phyloP scores from a whole-genome alignment of 2,329 filamentous ascomycete genomes.

The Orbilia javanica region DNA sequence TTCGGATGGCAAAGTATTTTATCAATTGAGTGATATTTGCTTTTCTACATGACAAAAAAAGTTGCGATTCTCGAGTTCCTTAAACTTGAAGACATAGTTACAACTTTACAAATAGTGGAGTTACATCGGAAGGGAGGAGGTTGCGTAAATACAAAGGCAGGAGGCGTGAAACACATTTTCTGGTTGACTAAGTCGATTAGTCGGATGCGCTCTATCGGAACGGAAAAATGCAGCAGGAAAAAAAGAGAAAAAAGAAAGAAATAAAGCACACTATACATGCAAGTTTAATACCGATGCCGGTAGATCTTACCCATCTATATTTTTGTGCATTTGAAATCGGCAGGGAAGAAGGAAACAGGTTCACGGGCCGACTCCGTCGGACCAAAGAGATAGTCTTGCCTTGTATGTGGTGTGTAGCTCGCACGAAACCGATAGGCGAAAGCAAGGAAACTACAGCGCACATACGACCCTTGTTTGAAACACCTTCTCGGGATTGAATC shows the following conservation, averaged over 20 bases:
- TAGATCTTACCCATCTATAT: slow-evolving; percentile 28
- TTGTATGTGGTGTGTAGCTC: slow-evolving; percentile 11
- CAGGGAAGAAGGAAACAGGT: slow-evolving; percentile 47
- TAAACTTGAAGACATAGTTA: background rate
- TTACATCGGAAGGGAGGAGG: slow-evolving; percentile 32
- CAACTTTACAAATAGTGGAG: slow-evolving; percentile 17
- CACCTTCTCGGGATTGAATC: slow-evolving; percentile 38
- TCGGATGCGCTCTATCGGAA: slow-evolving; percentile 28
- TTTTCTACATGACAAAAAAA: slow-evolving; percentile 3
- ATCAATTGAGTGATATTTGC: background rate
- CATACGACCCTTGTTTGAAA: slow-evolving; percentile 46
- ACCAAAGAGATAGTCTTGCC: slow-evolving; percentile 14
- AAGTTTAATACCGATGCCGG: slow-evolving; percentile 24
- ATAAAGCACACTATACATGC: slow-evolving; percentile 12
- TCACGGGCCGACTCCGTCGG: slow-evolving; percentile 42
- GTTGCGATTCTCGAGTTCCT: background rate
- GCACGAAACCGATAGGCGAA: slow-evolving; percentile 47
- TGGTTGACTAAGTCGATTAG: slow-evolving; percentile 2
- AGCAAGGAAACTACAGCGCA: slow-evolving; percentile 39
- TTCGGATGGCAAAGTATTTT: background rate
- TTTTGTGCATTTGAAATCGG: slow-evolving; percentile 24
- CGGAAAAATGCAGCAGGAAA: background rate
- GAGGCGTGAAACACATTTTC: background rate
- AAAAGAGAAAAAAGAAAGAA: slow-evolving; percentile 11
- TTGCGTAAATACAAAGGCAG: slow-evolving; percentile 45